Conservation (phyloP, 2,329 filamentous ascomycete species). For the Xylaria sp. region DNA sequence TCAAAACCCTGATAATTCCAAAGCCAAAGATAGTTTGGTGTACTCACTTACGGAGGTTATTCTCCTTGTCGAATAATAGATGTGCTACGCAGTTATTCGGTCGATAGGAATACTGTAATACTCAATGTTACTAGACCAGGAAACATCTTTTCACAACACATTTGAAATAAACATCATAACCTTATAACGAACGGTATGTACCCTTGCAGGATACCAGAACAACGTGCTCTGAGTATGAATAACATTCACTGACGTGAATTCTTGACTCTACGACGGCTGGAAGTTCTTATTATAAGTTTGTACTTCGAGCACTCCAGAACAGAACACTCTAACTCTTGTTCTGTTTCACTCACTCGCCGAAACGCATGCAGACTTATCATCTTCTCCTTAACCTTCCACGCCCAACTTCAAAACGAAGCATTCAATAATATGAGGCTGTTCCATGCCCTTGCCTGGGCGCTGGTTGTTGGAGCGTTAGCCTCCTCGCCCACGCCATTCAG, state of each 20-base stretch:
- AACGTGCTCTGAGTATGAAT: not conserved
- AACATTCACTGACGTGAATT: not conserved
- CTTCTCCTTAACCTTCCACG: not conserved
- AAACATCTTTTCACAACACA: not conserved
- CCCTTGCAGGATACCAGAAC: not conserved
- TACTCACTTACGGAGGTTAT: not conserved
- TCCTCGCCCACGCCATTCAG: not conserved
- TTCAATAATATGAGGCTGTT: not conserved
- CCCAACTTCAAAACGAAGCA: not conserved
- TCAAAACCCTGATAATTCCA: not conserved
- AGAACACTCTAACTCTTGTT: not conserved
- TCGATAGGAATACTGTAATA: not conserved
- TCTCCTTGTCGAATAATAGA: not conserved
- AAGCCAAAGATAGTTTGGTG: not conserved
- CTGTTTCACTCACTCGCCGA: not conserved
- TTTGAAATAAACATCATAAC: not conserved
- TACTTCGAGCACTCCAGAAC: not conserved
- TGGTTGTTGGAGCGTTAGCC: not conserved
- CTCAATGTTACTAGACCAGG: not conserved
- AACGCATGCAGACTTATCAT: not conserved
- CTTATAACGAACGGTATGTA: not conserved
- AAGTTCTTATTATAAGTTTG: not conserved
- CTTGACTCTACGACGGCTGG: not conserved
- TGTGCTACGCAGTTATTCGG: not conserved
- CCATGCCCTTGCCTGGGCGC: not conserved